Conservation (phyloP, 2,329 filamentous ascomycete genomes). For the Chaetomiaceae sp. region DNA sequence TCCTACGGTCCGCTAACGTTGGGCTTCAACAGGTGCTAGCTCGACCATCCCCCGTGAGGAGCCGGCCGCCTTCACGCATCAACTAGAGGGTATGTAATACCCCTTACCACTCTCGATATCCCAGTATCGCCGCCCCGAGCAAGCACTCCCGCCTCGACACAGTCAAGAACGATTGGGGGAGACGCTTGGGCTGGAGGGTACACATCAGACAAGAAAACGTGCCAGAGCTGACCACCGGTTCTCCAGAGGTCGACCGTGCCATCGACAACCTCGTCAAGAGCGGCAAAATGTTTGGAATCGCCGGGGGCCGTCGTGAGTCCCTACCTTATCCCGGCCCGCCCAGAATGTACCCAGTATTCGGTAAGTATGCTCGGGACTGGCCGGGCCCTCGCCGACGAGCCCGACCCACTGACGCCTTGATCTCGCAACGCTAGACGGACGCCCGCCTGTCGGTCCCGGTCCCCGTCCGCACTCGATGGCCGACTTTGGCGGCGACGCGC, state of each 20-base stretch:
- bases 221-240: constrained; percentile 23
- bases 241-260: constrained; percentile 89
- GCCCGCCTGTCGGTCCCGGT: constrained; percentile 57
- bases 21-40: constrained; percentile 30
- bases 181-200: not conserved
- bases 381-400: constrained; percentile 23
- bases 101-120: not conserved
- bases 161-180: not conserved
- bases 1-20: constrained; percentile 12
- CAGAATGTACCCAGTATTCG: constrained; percentile 54
- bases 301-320: constrained; percentile 73
- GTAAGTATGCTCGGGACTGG: constrained; percentile 43
- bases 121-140: not conserved
- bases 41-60: constrained; percentile 35
- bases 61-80: constrained; percentile 33
- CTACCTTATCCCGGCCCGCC: constrained; percentile 58
- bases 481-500: constrained; percentile 74
- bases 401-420: constrained; percentile 24
- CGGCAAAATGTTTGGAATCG: constrained; percentile 77
- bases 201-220: not conserved
- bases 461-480: constrained; percentile 79
- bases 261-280: constrained; percentile 96
- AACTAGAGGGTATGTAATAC: constrained; percentile 35
- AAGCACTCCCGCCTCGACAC: not conserved
- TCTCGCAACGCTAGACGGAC: constrained; percentile 54